Conservation (phyloP, 1,284 basidiomycete genomes). For the Lignosus rhinocerotis region DNA sequence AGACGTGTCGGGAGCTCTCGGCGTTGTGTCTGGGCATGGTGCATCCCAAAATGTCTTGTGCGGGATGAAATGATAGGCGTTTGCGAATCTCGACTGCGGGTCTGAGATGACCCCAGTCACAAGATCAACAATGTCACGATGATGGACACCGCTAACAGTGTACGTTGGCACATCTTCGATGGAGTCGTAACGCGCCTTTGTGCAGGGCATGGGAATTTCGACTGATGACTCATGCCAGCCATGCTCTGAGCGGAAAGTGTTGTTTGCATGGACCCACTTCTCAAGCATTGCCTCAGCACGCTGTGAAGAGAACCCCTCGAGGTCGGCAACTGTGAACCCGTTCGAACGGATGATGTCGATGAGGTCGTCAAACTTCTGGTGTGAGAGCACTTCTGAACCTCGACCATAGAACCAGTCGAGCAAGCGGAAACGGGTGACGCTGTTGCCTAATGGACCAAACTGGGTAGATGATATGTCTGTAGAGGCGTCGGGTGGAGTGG, state of each 20-base stretch:
- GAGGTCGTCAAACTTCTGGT: constrained; percentile 1
- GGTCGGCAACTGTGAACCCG: constrained; percentile 24
- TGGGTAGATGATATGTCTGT: background rate
- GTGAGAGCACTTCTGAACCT: background rate
- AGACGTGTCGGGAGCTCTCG: too few species aligned
- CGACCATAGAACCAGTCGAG: background rate
- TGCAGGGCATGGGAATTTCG: constrained; percentile 25
- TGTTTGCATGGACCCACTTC: background rate
- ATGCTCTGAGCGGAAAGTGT: constrained; percentile 10
- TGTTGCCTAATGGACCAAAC: background rate
- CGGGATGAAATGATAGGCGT: background rate
- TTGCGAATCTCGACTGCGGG: background rate
- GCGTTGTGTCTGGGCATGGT: background rate
- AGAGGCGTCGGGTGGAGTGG: too few species aligned
- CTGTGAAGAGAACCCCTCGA: constrained; percentile 17
- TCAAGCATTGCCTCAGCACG: constrained; percentile 20
- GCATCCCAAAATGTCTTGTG: background rate
- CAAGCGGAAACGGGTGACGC: background rate
- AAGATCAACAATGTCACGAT: background rate
- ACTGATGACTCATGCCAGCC: constrained; percentile 30
- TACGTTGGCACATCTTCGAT: constrained; percentile 28
- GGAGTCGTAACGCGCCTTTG: constrained; percentile 10
- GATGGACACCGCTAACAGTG: constrained; percentile 18
- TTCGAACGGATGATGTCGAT: background rate
- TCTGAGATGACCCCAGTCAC: background rate